Evolutionary conservation across 768 basidiomycete genomes (phyloP).

Genomic region (Mycena polygramma): DNA sequence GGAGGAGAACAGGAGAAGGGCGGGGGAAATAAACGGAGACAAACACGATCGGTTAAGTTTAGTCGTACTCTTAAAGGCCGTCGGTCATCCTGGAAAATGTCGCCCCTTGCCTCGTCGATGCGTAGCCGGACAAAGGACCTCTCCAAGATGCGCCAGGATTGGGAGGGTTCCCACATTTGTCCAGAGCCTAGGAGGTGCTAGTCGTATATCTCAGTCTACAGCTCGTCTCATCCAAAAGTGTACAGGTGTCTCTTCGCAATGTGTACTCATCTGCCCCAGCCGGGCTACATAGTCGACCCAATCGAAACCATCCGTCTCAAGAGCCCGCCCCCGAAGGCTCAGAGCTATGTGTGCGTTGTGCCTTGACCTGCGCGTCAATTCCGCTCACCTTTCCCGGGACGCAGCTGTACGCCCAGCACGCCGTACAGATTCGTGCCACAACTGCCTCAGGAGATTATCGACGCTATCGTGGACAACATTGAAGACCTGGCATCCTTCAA

Average conservation of each 20-base stretch:
- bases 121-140: background rate
- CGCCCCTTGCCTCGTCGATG: background rate
- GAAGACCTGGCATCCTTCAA: slow-evolving; percentile 40
- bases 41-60: background rate
- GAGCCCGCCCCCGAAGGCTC: background rate
- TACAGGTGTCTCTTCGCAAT: slow-evolving; percentile 26
- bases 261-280: slow-evolving; percentile 13
- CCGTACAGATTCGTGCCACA: slow-evolving; percentile 29
- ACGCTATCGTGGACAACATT: slow-evolving; percentile 45
- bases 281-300: slow-evolving; percentile 4
- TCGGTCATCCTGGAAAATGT: background rate
- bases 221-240: no score
- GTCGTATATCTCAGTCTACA: background rate
- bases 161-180: background rate
- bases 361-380: background rate
- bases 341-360: slow-evolving; percentile 7
- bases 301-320: slow-evolving; percentile 9
- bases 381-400: background rate
- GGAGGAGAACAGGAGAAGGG: background rate
- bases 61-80: background rate
- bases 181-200: background rate
- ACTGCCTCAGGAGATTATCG: slow-evolving; percentile 47
- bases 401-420: background rate
- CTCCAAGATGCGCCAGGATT: background rate
- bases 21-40: background rate